phyloP scores from a whole-genome alignment of 148 eudicot species.

The Rhododendron williamsianum region DNA sequence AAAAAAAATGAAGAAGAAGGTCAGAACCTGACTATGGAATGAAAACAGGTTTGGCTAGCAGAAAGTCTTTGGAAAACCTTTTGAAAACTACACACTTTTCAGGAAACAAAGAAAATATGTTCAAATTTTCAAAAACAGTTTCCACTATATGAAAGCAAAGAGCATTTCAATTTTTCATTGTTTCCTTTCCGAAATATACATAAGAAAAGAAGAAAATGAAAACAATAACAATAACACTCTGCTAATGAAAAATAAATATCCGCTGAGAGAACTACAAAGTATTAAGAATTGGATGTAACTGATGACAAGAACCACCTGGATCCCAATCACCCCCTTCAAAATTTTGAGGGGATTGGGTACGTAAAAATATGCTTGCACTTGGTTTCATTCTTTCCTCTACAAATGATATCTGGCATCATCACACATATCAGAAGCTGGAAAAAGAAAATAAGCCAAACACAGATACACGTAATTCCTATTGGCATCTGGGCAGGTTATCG shows the following conservation, averaged over 20 bases:
- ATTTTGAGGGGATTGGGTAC: constrained; percentile 88
- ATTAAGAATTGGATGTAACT: constrained; percentile 36
- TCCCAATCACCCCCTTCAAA: constrained; percentile 99
- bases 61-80: no score
- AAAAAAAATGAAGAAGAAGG: background rate
- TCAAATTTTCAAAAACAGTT: no score
- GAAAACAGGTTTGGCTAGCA: no score
- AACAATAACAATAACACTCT: no score
- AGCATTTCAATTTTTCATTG: no score
- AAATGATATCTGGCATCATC: constrained; percentile 35
- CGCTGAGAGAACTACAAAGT: no score
- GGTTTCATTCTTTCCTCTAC: constrained; percentile 55
- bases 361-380: constrained; percentile 47
- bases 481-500: background rate
- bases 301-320: constrained; percentile 84
- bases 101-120: no score
- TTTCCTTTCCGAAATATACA: no score
- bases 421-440: background rate
- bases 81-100: no score
- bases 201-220: no score
- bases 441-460: background rate
- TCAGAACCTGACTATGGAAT: background rate
- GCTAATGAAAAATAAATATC: no score
- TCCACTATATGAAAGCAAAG: no score
- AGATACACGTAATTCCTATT: background rate